Conservation (phyloP, 208 protist genomes). For the Wallacemonas rigidus region DNA sequence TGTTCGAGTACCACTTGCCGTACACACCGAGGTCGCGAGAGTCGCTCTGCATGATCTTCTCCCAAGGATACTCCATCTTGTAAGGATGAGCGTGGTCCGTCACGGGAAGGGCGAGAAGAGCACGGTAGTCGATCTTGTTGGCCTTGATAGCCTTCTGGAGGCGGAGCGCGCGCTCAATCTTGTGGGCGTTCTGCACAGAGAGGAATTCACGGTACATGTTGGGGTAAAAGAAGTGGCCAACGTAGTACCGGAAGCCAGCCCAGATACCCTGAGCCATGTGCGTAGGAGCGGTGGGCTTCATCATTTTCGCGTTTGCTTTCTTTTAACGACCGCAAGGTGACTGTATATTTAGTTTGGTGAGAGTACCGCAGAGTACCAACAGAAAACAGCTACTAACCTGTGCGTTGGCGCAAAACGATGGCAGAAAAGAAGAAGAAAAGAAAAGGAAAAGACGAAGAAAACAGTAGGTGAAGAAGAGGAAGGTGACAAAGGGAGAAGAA, state of each 20-base stretch:
- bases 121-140: slow-evolving; percentile 92
- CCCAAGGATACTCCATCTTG: slow-evolving; percentile 93
- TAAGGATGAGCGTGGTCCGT: slow-evolving; percentile 92
- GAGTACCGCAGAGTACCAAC: slow-evolving; percentile 10
- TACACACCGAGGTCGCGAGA: slow-evolving; percentile 75
- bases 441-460: slow-evolving; percentile 17
- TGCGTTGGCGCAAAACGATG: background rate
- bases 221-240: slow-evolving; percentile 91
- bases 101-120: slow-evolving; percentile 88
- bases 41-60: slow-evolving; percentile 88
- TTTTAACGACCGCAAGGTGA: slow-evolving; percentile 9
- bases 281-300: slow-evolving; percentile 74
- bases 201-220: slow-evolving; percentile 91
- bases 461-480: slow-evolving; percentile 17
- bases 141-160: slow-evolving; percentile 91
- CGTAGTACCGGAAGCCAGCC: slow-evolving; percentile 86
- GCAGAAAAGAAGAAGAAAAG: slow-evolving; percentile 8
- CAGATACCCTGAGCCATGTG: slow-evolving; percentile 88
- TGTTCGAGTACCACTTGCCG: slow-evolving; percentile 89
- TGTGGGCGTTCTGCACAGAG: slow-evolving; percentile 88
- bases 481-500: background rate
- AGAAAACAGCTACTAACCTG: slow-evolving; percentile 20
- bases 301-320: slow-evolving; percentile 41
- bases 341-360: background rate
- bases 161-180: slow-evolving; percentile 85